These are phyloP conservation scores for Cryphonectria nitschkei DNA, from an alignment of 2,329 filamentous ascomycete genomes.

Conservation along the genomic window DNA sequence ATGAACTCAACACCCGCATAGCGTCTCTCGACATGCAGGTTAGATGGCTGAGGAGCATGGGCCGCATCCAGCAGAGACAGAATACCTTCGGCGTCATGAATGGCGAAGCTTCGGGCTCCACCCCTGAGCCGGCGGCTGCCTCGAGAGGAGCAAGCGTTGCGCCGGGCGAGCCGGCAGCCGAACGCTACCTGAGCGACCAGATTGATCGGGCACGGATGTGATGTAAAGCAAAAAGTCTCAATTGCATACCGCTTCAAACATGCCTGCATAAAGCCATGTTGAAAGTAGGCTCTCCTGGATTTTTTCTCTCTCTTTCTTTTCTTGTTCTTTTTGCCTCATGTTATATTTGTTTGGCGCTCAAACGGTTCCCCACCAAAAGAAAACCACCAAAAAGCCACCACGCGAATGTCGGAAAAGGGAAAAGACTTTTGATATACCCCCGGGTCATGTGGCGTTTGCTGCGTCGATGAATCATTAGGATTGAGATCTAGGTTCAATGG, in stretches of 20 bases:
- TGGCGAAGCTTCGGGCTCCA: background rate
- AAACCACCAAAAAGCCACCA: background rate
- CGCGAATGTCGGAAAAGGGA: background rate
- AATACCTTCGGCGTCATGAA: slow-evolving; percentile 90
- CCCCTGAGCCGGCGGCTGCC: background rate
- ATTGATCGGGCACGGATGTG: slow-evolving; percentile 10
- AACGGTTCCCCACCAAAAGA: background rate
- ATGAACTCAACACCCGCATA: slow-evolving; percentile 60
- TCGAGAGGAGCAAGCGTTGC: background rate
- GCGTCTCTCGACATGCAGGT: slow-evolving; percentile 64
- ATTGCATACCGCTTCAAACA: background rate
- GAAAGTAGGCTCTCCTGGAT: background rate
- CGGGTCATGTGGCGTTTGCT: background rate
- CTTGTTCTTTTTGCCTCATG: background rate
- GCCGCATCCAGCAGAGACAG: slow-evolving; percentile 32
- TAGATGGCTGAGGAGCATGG: slow-evolving; percentile 58
- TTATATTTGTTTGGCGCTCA: background rate
- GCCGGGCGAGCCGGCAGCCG: background rate
- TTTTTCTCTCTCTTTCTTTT: no score
- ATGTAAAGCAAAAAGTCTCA: background rate
- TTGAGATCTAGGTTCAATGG: background rate
- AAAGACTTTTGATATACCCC: background rate
- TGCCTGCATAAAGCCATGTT: background rate
- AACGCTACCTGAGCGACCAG: slow-evolving; percentile 6
- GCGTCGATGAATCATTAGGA: background rate